Evolutionary conservation across 2,329 filamentous ascomycete genomes (phyloP).

Genomic region (Beauveria sp.): DNA sequence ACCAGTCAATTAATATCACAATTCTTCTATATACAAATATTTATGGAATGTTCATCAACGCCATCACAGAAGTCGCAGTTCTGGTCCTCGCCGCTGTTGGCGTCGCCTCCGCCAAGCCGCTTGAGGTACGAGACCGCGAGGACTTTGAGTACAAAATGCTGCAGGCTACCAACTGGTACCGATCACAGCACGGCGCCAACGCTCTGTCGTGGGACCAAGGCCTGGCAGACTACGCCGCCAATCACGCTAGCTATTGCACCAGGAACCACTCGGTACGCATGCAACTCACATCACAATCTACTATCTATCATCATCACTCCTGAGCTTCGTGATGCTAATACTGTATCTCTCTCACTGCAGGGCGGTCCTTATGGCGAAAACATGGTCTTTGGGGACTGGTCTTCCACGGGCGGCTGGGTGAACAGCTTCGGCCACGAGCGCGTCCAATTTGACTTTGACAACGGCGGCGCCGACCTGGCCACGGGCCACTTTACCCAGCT

Average conservation of each 20-base stretch:
- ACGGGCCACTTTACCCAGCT: slow-evolving; percentile 25
- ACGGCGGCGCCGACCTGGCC: background rate
- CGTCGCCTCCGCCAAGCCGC: background rate
- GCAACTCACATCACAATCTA: too few species aligned
- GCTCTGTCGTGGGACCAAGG: slow-evolving; percentile 54
- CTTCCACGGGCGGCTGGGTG: background rate
- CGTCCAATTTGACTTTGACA: slow-evolving; percentile 10
- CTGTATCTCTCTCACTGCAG: background rate
- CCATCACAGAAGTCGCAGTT: background rate
- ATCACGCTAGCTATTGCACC: slow-evolving; percentile 54
- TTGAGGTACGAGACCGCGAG: background rate
- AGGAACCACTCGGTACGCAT: slow-evolving; percentile 35
- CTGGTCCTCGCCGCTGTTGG: background rate
- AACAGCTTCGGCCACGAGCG: slow-evolving; percentile 16
- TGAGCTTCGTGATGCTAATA: background rate
- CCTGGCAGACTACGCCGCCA: slow-evolving; percentile 52
- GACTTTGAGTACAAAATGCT: slow-evolving; percentile 25
- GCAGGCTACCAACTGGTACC: slow-evolving; percentile 73
- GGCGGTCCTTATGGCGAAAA: background rate
- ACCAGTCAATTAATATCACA: background rate
- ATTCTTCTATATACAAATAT: background rate
- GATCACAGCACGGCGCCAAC: slow-evolving; percentile 64
- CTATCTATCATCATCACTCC: too few species aligned
- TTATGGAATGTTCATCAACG: background rate
- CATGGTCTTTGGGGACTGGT: background rate